Base-by-base conservation (phyloP, 2,329 filamentous ascomycete species). In the Pseudocercospora fijiensis region DNA sequence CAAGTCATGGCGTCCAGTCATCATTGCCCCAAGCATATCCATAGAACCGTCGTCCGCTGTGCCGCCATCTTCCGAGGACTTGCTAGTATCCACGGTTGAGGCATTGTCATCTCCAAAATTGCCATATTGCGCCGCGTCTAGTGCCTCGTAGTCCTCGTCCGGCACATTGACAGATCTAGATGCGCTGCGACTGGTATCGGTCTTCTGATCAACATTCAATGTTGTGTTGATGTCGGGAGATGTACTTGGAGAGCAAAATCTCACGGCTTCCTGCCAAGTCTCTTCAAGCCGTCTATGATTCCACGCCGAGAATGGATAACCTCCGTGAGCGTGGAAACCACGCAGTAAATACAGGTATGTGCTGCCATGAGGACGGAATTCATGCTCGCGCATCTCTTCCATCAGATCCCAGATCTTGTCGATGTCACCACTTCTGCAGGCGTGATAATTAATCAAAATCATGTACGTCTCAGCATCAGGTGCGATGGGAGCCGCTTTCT, bases 331-430 rank as follows among this genome's bases (percentile, higher is more conserved):
- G 30, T 84, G 82, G 73, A 98, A 99, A 0, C 90, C 92, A 71
- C 91, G 89, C 78, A 98, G 90, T 3, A 98, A 81, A 7, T 89
- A 84, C 41, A 95, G 81, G 72, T 94, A 97, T 24, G 96, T 85
- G 62, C 89, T 85, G 5, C 89, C 90, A 65, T 94, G 87, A 16
- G 94, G 79, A 0, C 87, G 85, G 3, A 96, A 81, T 2, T 83
- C 79, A 68, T 88, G 87, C 41, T 80, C 78, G 61, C 85, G 86
- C 92, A 97, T 96, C 75, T 98, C 94, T 53, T 86, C 84, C 22
- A 99, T 79, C 51, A 92, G 85, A 56, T 86, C 84, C 10, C 86
- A 85, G 11, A 96, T 86, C 66, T 86, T 86, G 45, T 86, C 80
- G 22, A 97, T 81, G 67, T 96, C 84, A 16, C 94, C 94, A 3